Conservation (phyloP, 352 stramenopile species). For the Thalassiosira livingstoniorum region DNA sequence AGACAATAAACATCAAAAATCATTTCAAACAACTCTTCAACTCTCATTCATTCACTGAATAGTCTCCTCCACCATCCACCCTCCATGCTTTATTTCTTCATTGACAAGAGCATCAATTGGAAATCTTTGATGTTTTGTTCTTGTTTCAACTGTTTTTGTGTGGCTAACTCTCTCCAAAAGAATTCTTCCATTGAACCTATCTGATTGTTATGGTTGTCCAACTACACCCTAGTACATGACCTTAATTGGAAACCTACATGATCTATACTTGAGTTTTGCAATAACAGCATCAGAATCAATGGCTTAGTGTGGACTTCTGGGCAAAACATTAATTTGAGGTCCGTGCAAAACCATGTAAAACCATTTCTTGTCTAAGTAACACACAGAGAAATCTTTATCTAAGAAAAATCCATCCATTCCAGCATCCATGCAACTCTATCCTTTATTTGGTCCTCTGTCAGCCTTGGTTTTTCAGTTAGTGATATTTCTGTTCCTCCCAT, state of each 20-base stretch:
- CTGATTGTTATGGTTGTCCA: neutral
- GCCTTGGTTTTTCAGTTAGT: neutral
- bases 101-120: neutral
- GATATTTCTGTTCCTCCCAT: neutral
- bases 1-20: neutral
- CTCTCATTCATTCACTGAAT: neutral
- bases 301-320: neutral
- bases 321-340: neutral
- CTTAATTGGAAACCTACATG: neutral
- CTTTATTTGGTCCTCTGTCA: neutral
- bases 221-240: neutral
- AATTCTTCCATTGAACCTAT: neutral
- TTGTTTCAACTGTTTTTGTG: too few relatives aligned
- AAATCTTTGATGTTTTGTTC: neutral
- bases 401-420: neutral
- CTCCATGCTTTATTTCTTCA: neutral
- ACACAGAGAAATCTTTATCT: neutral
- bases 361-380: slow-evolving; percentile 1
- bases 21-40: neutral
- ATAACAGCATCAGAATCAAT: neutral
- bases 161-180: slow-evolving; percentile 2
- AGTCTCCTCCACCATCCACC: neutral
- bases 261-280: neutral
- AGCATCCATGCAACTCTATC: neutral
- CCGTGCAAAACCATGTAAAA: neutral